Base-by-base conservation (phyloP, 1,284 basidiomycete genomes). In the Marasmius tenuissimus region DNA sequence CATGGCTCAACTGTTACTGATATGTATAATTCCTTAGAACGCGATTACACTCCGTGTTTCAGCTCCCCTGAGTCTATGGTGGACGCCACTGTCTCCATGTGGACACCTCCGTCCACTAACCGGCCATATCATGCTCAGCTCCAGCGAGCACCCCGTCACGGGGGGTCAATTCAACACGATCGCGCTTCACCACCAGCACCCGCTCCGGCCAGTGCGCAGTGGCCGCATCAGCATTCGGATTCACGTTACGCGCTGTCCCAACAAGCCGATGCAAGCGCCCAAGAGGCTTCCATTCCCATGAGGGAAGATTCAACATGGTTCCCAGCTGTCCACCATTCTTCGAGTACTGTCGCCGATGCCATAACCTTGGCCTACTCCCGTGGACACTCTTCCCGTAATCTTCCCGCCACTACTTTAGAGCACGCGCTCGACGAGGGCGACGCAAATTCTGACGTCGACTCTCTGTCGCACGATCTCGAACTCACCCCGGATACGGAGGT, bases 231-330 rank as follows among this genome's bases (percentile, higher is more conserved):
- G 45, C 45, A 10, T 7, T 47, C 45, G 45, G 20, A n/a, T 47
- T 18, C 45, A 20, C 20, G 45, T 47, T 54, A 54, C 35, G 33
- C 16, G 34, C 5, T 37, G 34, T 34, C 12, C 20, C 10, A 16
- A 35, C 52, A 54, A 20, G 34, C 12, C 11, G n/a, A 54, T 38
- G 52, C 52, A n/a, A 37, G 34, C 52, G 16, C 20, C 52, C 35
- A n/a, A 37, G 52, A 34, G 52, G 52, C 52, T 54, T 54, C 52
- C 52, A 54, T 54, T 54, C 33, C 52, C 52, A 54, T 54, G 52
- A 54, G 52, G 52, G 52, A 54, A 54, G 52, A 37, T 10, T 38
- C 52, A 14, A 10, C 33, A 35, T 54, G 27, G 12, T n/a, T 37
- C 6, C 18, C 48, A 20, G 14, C 42, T 27, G 52, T 54, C 37